Base-by-base conservation (phyloP, 768 basidiomycete genomes). In the Scleroderma citrinum region DNA sequence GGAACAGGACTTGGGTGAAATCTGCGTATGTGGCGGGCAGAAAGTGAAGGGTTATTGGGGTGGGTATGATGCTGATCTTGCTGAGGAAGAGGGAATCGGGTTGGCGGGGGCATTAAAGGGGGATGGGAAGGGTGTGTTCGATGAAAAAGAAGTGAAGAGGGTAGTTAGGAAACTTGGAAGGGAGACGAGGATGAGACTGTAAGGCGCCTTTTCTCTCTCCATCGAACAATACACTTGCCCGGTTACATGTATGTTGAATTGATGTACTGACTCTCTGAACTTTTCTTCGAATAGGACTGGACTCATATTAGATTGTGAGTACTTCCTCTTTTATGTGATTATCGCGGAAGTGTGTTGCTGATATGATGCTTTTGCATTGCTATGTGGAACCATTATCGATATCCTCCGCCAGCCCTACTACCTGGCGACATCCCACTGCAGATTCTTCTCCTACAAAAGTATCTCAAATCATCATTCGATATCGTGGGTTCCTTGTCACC, bases 361-460 rank as follows among this genome's bases (percentile, higher is more conserved):
- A 23, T 29, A 36, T n/a, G 2, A 41, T 34, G 12, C 46, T 17
- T 38, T 49, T 46, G 46, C 45, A 41, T 51, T 49, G 23, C 43
- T 47, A 29, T 39, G n/a, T 38, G 36, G 36, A 19, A 14, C 14
- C 36, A 38, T 32, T 32, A 13, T 44, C 49, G 5, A 41, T 36
- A 29, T 17, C 29, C 49, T 23, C 26, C 26, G 26, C 4, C 52
- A 87, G 87, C 85, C 11, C 81, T 85, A 65, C 73, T 89, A 54
- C 91, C 92, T 0, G 88, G 89, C 29, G 92, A 93, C 57, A 87
- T 93, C 29, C 80, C 79, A 11, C 73, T 88, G 6, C 92, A 92
- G 63, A 90, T 94, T 38, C 75, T 86, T 1, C 78, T 90, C 2
- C 77, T 95, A 16, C 81, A 92, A 65, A 90, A 91, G 64, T 93